phyloP scores from a whole-genome alignment of 257 asterid genomes.

The Ilex asprella region DNA sequence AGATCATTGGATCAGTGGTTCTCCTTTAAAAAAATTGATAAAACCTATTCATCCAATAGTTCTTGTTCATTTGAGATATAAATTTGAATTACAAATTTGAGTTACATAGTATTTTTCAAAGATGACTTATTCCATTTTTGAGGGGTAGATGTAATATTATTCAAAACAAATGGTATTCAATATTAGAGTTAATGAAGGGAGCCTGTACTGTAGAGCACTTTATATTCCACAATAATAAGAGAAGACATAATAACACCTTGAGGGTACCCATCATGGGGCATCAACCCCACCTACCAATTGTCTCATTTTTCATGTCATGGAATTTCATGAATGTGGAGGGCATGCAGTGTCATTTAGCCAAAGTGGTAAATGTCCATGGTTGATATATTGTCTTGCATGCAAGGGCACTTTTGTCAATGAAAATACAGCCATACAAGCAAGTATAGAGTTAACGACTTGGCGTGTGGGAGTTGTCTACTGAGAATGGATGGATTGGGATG shows the following conservation, averaged over 20 bases:
- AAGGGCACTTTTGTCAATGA: slow-evolving; percentile 11
- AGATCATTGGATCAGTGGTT: too few relatives aligned
- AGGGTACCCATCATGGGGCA: slow-evolving; percentile 47
- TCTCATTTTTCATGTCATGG: slow-evolving; percentile 3
- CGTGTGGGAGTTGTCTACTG: slow-evolving; percentile 23
- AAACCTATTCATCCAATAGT: too few relatives aligned
- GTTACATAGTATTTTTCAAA: too few relatives aligned
- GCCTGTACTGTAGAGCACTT: slow-evolving; percentile 11
- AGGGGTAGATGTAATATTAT: background rate
- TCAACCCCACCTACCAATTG: slow-evolving; percentile 19
- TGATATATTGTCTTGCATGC: background rate
- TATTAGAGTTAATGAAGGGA: slow-evolving; percentile 2
- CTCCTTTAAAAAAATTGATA: too few relatives aligned
- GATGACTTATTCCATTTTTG: slow-evolving; percentile 3
- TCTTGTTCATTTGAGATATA: too few relatives aligned
- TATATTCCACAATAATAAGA: slow-evolving; percentile 18
- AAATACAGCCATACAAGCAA: slow-evolving; percentile 10
- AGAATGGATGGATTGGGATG: slow-evolving; percentile 14
- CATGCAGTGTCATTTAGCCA: background rate
- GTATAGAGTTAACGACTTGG: slow-evolving; percentile 17
- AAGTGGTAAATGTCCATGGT: slow-evolving; percentile 3
- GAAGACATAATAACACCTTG: slow-evolving; percentile 50
- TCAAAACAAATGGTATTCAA: slow-evolving; percentile 1
- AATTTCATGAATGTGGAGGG: slow-evolving; percentile 9
- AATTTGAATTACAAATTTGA: too few relatives aligned